phyloP scores from a whole-genome alignment of 78 protist genomes.

The Cyanophora paradoxa region DNA sequence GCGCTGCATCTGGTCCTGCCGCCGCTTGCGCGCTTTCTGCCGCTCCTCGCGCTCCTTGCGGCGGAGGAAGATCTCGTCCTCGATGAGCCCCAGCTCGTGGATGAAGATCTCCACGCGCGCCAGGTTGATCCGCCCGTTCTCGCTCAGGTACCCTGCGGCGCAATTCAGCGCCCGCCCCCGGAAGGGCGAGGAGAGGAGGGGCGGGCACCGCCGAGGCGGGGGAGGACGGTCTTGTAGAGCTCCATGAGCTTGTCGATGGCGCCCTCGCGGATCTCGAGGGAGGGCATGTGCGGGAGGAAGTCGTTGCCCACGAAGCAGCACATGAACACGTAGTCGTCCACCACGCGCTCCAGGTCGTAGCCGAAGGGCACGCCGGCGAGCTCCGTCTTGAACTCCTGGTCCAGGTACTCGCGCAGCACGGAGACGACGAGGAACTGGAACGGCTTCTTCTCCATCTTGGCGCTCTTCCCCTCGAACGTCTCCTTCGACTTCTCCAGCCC shows the following conservation, averaged over 20 bases:
- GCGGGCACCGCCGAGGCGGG: conserved; percentile 62
- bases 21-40: neutral
- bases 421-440: conserved; percentile 33
- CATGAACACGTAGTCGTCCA: conserved; percentile 95
- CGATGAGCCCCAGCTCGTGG: conserved; percentile 5
- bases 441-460: neutral
- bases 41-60: conserved; percentile 16
- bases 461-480: neutral
- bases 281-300: conserved; percentile 97
- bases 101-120: conserved; percentile 2
- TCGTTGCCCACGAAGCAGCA: conserved; percentile 98
- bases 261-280: conserved; percentile 86
- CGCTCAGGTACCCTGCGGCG: conserved; percentile 79
- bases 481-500: no score
- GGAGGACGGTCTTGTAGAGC: conserved; percentile 51
- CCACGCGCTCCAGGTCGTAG: conserved; percentile 76
- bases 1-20: neutral
- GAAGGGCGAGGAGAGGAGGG: neutral
- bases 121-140: conserved; percentile 56
- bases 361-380: conserved; percentile 7
- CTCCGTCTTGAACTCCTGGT: conserved; percentile 21
- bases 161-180: no score
- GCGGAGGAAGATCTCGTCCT: conserved; percentile 7
- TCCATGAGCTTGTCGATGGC: conserved; percentile 73
- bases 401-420: conserved; percentile 57